Evolutionary conservation across 768 basidiomycete species (phyloP).

Genomic region (Dioszegia hungarica): DNA sequence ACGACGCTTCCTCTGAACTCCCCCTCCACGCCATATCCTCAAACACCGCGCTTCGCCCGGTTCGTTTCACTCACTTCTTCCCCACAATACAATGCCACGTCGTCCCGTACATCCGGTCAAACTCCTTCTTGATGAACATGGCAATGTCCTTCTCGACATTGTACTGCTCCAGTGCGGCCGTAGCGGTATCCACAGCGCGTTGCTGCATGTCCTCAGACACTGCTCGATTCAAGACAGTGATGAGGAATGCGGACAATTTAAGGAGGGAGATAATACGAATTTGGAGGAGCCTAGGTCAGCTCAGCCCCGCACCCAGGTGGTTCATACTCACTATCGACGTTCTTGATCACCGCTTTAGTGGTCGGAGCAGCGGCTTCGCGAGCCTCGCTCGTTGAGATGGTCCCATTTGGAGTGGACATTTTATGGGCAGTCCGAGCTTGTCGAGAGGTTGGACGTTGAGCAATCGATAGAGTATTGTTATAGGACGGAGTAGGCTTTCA

Average conservation of each 20-base stretch:
- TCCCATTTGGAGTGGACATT: conserved; percentile 24
- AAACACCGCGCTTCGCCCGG: too few relatives aligned
- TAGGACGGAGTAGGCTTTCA: too few relatives aligned
- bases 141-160: conserved; percentile 98
- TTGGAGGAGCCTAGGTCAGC: too few relatives aligned
- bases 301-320: neutral
- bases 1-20: too few relatives aligned
- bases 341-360: conserved; percentile 79
- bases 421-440: too few relatives aligned
- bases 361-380: neutral
- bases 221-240: conserved; percentile 2
- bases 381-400: conserved; percentile 40
- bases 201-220: conserved; percentile 94
- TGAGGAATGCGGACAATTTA: neutral
- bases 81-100: conserved; percentile 99
- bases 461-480: too few relatives aligned
- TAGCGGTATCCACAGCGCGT: conserved; percentile 82
- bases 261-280: neutral
- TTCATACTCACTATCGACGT: conserved; percentile 64
- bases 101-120: conserved; percentile 82
- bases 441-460: too few relatives aligned
- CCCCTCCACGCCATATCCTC: too few relatives aligned
- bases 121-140: conserved; percentile 96
- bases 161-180: conserved; percentile 79
- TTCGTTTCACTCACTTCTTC: conserved; percentile 73